Evolutionary conservation across 495 filamentous ascomycete species (phyloP).

Genomic region (Sabuloglossum arenarium): DNA sequence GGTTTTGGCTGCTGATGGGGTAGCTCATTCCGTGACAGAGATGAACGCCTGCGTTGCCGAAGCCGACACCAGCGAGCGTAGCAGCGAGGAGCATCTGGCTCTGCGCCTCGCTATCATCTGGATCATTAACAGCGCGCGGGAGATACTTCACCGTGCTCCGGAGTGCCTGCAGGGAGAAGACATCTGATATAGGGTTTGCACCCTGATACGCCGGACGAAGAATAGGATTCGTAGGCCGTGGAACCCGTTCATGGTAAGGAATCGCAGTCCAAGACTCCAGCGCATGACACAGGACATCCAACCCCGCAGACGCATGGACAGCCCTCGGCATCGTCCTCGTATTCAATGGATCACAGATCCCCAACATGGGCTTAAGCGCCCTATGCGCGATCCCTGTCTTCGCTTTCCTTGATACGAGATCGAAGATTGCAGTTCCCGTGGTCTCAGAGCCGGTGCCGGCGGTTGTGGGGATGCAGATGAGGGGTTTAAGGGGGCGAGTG

Average conservation of each 20-base stretch:
- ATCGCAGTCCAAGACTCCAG: slow-evolving; percentile 95
- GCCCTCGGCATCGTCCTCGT: slow-evolving; percentile 87
- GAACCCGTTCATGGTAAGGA: slow-evolving; percentile 66
- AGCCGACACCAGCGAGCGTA: slow-evolving; percentile 84
- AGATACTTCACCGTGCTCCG: slow-evolving; percentile 72
- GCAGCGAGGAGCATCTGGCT: slow-evolving; percentile 86
- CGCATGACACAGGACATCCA: slow-evolving; percentile 86
- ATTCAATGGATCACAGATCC: slow-evolving; percentile 90
- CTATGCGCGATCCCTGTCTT: slow-evolving; percentile 94
- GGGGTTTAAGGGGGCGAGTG: slow-evolving; percentile 51
- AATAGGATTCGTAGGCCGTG: slow-evolving; percentile 75
- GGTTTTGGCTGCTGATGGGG: slow-evolving; percentile 84
- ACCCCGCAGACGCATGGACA: slow-evolving; percentile 68
- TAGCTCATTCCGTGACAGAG: slow-evolving; percentile 96
- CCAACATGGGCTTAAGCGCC: slow-evolving; percentile 83
- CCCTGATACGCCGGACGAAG: slow-evolving; percentile 88
- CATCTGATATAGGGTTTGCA: slow-evolving; percentile 90
- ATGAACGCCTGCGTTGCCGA: slow-evolving; percentile 94
- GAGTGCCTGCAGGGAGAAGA: slow-evolving; percentile 76
- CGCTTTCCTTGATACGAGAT: slow-evolving; percentile 65
- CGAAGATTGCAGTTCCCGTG: slow-evolving; percentile 94
- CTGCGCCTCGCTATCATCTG: slow-evolving; percentile 80
- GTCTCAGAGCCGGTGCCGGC: slow-evolving; percentile 92
- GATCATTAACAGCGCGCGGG: slow-evolving; percentile 63
- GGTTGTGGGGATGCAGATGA: slow-evolving; percentile 88